These are phyloP conservation scores for Rhizopogon vesiculosus DNA, from an alignment of 768 basidiomycete genomes.

Conservation along the genomic window DNA sequence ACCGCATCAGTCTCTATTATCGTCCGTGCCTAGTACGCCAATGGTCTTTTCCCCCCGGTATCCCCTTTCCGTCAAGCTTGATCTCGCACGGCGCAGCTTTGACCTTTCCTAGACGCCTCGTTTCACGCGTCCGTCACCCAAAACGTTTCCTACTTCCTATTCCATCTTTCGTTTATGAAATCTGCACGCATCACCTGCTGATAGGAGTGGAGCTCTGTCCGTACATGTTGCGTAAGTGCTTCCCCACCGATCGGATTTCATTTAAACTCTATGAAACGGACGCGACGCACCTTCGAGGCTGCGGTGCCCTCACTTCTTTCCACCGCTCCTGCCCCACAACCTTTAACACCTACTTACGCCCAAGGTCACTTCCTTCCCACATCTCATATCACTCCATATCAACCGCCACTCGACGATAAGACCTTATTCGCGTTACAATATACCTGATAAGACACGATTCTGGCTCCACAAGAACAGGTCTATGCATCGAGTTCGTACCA, in stretches of 20 bases:
- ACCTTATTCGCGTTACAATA: neutral
- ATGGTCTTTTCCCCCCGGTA: neutral
- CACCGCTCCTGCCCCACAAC: neutral
- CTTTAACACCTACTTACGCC: neutral
- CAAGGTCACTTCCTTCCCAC: neutral
- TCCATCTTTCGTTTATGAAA: conserved; percentile 6
- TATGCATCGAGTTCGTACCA: no score
- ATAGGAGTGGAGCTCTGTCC: conserved; percentile 16
- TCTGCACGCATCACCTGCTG: conserved; percentile 11
- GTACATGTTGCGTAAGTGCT: neutral
- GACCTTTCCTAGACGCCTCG: conserved; percentile 12
- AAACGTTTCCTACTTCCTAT: neutral
- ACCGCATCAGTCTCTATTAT: neutral
- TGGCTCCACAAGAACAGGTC: neutral
- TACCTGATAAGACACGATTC: neutral
- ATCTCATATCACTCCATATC: neutral
- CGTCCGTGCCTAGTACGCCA: neutral
- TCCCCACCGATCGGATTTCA: conserved; percentile 5
- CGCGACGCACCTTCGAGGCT: neutral
- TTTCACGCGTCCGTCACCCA: conserved; percentile 3
- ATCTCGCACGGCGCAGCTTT: conserved; percentile 9
- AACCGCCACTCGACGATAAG: neutral
- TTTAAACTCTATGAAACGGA: conserved; percentile 3
- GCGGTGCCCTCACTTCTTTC: conserved; percentile 1
- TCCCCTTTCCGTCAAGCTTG: conserved; percentile 11